Evolutionary conservation across 2,329 filamentous ascomycete genomes (phyloP), one percentile per base, ranked within the genome.

Genomic region (Immersiporthe knoxdaviesiana): DNA sequence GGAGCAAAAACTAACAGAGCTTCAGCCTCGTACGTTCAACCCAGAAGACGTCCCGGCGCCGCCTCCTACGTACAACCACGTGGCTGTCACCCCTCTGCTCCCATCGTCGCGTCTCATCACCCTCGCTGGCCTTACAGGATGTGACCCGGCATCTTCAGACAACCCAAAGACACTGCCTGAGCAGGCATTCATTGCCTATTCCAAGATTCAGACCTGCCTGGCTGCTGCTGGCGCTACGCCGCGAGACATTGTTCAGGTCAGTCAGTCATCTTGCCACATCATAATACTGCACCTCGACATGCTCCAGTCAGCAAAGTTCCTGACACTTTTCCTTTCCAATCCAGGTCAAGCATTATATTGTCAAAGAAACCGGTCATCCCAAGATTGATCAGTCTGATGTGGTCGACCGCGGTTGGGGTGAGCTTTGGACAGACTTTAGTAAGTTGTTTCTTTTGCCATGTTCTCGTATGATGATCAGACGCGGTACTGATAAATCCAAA

Each of bases 221-320:
- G 59, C 68, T 30, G 68, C 68, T 24, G 68, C 68, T 4, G 68
- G 64, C 30, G 68, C 68, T 32, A 67, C 63, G 3, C 68, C 63
- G 10, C 68, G 68, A 27, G 64, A 69, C 30, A 69, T 69, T 67
- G 68, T 69, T 30, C 68, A 69, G 12, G 68, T 69, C 12, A 58
- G 68, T 69, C 12, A 58, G 63, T 44, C n/a, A 24, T 24, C 6
- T 18, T 8, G 52, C 27, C 5, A 30, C 27, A 16, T 35, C 6
- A 56, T 6, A 41, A 16, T n/a, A n/a, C n/a, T n/a, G n/a, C n/a
- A n/a, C n/a, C n/a, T 27, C 12, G 12, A 27, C 3, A 16, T 14
- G 14, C 8, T 30, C 14, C 4, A 32, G 5, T 2, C 14, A 30
- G 14, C 16, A 6, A 18, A 18, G 1, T 30, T 32, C 27, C 8